phyloP scores from a whole-genome alignment of 2,329 filamentous ascomycete genomes.

The Alternaria ventricosa region DNA sequence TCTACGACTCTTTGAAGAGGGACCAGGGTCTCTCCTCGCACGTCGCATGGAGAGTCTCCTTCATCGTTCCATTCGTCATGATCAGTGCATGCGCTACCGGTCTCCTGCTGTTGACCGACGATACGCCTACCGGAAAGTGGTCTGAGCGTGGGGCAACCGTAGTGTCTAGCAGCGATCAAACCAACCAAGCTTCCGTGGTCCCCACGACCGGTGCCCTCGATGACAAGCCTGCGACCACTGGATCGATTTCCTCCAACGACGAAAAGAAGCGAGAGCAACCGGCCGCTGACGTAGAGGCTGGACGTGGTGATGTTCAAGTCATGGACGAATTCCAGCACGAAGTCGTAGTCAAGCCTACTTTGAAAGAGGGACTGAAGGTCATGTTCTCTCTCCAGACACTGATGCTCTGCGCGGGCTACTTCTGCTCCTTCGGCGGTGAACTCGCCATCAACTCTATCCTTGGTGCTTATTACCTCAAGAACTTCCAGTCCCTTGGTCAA shows the following conservation, averaged over 20 bases:
- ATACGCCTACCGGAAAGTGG: constrained; percentile 86
- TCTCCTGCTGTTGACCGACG: constrained; percentile 76
- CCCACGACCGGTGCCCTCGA: constrained; percentile 58
- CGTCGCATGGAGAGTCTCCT: constrained; percentile 82
- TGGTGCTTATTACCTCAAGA: constrained; percentile 64
- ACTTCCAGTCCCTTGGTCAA: constrained; percentile 62
- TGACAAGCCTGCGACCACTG: constrained; percentile 46
- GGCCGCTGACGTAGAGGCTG: constrained; percentile 53
- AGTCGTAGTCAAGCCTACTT: constrained; percentile 66
- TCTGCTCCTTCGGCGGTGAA: constrained; percentile 67
- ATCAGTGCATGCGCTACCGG: constrained; percentile 70
- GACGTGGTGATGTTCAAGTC: constrained; percentile 59
- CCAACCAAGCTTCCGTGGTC: constrained; percentile 58
- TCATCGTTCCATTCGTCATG: constrained; percentile 81
- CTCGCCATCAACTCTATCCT: constrained; percentile 67
- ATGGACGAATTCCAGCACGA: constrained; percentile 65
- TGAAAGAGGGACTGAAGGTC: constrained; percentile 66
- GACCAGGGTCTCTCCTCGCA: constrained; percentile 65
- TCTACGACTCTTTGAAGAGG: constrained; percentile 77
- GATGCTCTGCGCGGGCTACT: constrained; percentile 61
- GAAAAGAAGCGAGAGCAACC: constrained; percentile 40
- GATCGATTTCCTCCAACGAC: constrained; percentile 49
- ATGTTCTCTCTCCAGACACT: constrained; percentile 66
- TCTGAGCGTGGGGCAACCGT: constrained; percentile 69
- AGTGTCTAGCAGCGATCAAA: constrained; percentile 59